phyloP scores from a whole-genome alignment of 257 asterid genomes.

The Handroanthus guayacan region DNA sequence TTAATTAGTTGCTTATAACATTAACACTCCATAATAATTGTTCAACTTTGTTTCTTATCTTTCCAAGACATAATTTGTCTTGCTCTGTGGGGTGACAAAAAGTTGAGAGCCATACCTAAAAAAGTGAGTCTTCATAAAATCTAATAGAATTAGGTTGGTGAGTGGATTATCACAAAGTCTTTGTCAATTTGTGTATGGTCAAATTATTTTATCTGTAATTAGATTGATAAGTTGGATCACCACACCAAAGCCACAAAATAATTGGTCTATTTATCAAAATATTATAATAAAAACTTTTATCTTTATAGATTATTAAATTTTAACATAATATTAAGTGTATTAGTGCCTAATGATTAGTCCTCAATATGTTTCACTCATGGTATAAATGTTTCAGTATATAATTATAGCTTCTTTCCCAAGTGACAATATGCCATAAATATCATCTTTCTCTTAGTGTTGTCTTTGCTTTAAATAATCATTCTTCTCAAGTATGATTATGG shows the following conservation, averaged over 20 bases:
- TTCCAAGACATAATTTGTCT: not conserved
- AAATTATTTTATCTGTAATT: too few relatives aligned
- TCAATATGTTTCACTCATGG: not conserved
- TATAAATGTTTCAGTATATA: not conserved
- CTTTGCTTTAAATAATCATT: too few relatives aligned
- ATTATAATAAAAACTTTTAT: not conserved
- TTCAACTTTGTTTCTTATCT: not conserved
- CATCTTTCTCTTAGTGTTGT: too few relatives aligned
- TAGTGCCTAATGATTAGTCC: conserved; percentile 16
- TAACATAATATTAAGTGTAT: not conserved
- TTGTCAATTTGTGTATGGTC: too few relatives aligned
- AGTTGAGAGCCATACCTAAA: not conserved
- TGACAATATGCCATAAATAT: not conserved
- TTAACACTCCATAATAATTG: not conserved
- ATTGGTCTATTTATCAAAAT: not conserved
- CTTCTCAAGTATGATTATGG: too few relatives aligned
- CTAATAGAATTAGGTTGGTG: not conserved
- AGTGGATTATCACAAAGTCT: too few relatives aligned
- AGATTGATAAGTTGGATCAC: too few relatives aligned
- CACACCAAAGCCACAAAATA: not conserved
- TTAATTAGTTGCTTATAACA: too few relatives aligned
- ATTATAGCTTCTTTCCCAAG: not conserved
- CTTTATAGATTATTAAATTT: not conserved
- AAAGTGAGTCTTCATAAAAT: not conserved
- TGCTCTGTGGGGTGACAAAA: not conserved